Evolutionary conservation across 805 yeast genomes (phyloP), one percentile per base, ranked within the genome.

Genomic region (Wickerhamiella spandovensis): DNA sequence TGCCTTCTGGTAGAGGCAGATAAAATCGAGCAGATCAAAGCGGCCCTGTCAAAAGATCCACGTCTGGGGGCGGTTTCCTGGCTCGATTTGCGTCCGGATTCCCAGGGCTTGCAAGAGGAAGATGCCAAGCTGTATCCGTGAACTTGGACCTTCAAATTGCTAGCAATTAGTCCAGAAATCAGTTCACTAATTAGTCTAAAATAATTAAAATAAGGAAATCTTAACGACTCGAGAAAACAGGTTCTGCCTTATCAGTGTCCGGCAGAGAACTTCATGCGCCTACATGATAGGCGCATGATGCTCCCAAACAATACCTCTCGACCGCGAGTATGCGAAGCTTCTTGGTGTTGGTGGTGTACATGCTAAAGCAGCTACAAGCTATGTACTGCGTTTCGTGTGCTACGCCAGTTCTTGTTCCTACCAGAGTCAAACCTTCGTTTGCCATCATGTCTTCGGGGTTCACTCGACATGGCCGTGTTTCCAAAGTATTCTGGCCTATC

Each of bases 1-100:
- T 77, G 94, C 50, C 60, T 90, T 24, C 65, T 92, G 24, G 81
- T 82, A 2, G 71, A 75, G 1, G 77, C 74, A 24, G 60, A 65
- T 1, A 63, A 75, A 2, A 62, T 75, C 2, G 64, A 59, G 1
- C 18, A 46, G 10, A 42, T 56, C 17, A 24, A n/a, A 12, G 52
- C 48, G 6, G 48, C 56, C 43, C 39, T 35, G 5, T n/a, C 20
- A 3, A 35, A 17, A 5, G 54, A 54, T 51, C 9, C 41, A 1
- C 23, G 48, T 7, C 67, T 69, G 37, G 38, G 51, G 21, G 59
- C 59, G n/a, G 75, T 74, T 6, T 59, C 62, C 15, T 74, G 78
- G 78, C 62, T 73, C 37, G 65, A 67, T 28, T 58, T 74, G 48
- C 63, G 65, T 21, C 74, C 72, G 53, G 74, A 73, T 56, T 60